Conservation (phyloP, 1,284 basidiomycete species). For the Austropuccinia psidii region DNA sequence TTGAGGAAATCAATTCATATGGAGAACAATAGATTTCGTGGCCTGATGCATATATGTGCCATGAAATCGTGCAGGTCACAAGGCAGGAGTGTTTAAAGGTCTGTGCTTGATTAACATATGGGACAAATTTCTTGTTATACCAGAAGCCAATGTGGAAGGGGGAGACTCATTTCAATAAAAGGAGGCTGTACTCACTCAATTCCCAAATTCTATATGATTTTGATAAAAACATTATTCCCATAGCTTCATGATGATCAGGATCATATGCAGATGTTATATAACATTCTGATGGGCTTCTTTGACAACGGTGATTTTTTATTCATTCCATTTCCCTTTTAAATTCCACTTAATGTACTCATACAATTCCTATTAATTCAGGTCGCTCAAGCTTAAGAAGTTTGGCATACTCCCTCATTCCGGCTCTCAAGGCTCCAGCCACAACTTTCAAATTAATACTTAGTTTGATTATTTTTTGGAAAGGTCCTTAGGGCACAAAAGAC, state of each 20-base stretch:
- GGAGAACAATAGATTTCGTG: not conserved
- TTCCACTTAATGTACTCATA: too few relatives aligned
- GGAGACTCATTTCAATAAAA: not conserved
- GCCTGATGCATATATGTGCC: not conserved
- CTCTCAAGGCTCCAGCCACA: too few relatives aligned
- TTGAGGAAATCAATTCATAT: not conserved
- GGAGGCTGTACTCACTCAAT: not conserved
- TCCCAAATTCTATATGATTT: not conserved
- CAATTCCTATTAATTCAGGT: too few relatives aligned
- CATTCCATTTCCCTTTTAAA: too few relatives aligned
- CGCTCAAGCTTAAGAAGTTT: too few relatives aligned
- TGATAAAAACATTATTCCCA: not conserved
- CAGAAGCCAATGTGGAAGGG: not conserved
- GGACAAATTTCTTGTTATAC: not conserved
- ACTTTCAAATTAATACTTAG: too few relatives aligned
- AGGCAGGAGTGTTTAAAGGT: not conserved
- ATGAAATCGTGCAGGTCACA: not conserved
- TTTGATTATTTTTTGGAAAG: too few relatives aligned
- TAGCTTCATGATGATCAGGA: not conserved
- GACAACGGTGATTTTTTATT: too few relatives aligned
- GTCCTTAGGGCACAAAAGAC: too few relatives aligned
- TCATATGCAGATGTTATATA: not conserved
- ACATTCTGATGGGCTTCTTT: not conserved
- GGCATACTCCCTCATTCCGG: too few relatives aligned
- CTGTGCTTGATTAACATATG: not conserved